Evolutionary conservation across 257 asterid genomes (phyloP).

Genomic region (Asclepias syriaca): DNA sequence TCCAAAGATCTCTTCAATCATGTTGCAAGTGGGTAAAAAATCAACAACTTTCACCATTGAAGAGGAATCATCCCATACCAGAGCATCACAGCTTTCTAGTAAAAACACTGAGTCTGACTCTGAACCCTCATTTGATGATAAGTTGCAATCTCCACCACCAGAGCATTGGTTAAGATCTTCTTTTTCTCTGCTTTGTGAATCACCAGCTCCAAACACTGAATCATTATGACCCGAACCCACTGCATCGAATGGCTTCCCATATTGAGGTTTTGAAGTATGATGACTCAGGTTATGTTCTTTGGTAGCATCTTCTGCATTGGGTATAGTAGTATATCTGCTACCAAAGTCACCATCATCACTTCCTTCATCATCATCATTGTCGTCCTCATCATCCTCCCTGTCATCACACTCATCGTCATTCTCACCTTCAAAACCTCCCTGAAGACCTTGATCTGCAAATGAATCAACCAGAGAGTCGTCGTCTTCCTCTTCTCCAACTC

Average conservation of each 20-base stretch:
- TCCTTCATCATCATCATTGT: conserved; percentile 12
- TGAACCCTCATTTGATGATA: conserved; percentile 15
- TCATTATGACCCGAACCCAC: background rate
- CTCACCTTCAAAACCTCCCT: conserved; percentile 21
- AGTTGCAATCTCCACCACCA: conserved; percentile 9
- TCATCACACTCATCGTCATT: conserved; percentile 15
- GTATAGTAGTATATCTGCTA: background rate
- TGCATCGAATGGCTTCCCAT: conserved; percentile 2
- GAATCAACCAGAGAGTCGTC: conserved; percentile 54
- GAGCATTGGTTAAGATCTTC: conserved; percentile 13
- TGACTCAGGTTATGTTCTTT: conserved; percentile 10
- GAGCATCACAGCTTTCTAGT: conserved; percentile 13
- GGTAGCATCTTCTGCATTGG: conserved; percentile 9
- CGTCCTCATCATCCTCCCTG: conserved; percentile 5
- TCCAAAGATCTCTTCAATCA: conserved; percentile 38
- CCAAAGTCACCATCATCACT: conserved; percentile 11
- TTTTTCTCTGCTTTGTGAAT: background rate
- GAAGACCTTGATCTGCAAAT: conserved; percentile 25
- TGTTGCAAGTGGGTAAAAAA: conserved; percentile 32
- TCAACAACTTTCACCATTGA: conserved; percentile 15
- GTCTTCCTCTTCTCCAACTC: conserved; percentile 41
- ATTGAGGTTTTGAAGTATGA: conserved; percentile 9
- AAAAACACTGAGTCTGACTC: conserved; percentile 13
- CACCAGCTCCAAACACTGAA: conserved; percentile 4
- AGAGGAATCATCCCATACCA: conserved; percentile 24